Percentiles rank a stretch among this genome's conserved stretches.
Conservation (phyloP, 306 rosid genomes). For the Medicago arabica region DNA sequence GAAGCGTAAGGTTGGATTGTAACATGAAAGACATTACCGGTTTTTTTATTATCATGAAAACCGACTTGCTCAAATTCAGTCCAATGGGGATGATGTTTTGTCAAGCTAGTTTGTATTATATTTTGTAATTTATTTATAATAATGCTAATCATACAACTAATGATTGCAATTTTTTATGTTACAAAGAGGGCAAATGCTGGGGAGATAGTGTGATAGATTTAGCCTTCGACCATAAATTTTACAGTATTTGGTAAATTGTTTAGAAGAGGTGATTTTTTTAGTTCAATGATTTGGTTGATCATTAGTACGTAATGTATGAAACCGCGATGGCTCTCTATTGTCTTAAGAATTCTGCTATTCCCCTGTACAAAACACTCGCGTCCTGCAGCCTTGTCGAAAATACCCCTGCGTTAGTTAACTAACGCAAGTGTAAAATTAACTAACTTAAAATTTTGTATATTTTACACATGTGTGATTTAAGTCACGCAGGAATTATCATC, state of each 20-base stretch:
- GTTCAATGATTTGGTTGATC: not conserved
- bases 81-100: slow-evolving; percentile 26
- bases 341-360: too few species aligned
- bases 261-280: not conserved
- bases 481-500: too few species aligned
- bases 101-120: slow-evolving; percentile 26
- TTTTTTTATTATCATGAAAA: slow-evolving; percentile 31
- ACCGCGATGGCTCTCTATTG: too few species aligned
- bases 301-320: too few species aligned
- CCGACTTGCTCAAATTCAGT: slow-evolving; percentile 35
- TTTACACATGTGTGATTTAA: too few species aligned
- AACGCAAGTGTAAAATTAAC: too few species aligned
- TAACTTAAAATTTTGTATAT: too few species aligned
- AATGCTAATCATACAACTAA: slow-evolving; percentile 8
- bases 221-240: not conserved
- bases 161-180: slow-evolving; percentile 19
- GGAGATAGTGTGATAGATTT: slow-evolving; percentile 4
- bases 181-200: not conserved
- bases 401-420: too few species aligned
- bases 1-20: slow-evolving; percentile 54
- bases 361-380: too few species aligned
- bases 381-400: too few species aligned
- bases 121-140: not conserved
- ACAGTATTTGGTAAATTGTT: not conserved
- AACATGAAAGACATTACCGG: not conserved